Evolutionary conservation across 2,329 filamentous ascomycete genomes (phyloP), one percentile per base, ranked within the genome.

Genomic region (Grosmannia serpens): DNA sequence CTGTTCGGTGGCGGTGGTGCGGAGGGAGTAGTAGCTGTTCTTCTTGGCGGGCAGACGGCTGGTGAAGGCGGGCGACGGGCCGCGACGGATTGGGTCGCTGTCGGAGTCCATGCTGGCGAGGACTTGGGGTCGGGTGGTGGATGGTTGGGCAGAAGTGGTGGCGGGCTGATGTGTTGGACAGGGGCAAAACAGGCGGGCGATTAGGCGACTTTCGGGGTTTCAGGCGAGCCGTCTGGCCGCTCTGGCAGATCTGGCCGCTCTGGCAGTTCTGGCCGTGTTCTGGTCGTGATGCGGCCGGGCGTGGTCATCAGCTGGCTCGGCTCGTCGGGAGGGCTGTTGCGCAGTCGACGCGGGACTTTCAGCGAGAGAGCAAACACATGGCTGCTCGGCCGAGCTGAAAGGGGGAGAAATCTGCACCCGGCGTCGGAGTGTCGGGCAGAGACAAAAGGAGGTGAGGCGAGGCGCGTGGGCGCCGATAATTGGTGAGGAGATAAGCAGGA

Each of bases 11-110:
- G 44, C 41, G 20, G 57, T 46, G 11, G 58, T 55, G 49, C 58
- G 58, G 24, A 59, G 51, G 7, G 62, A 60, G 33, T 58, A 58
- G 31, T 29, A 60, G 58, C 62, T 62, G 47, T 55, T 61, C 46
- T 58, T 61, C 53, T 59, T 58, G 22, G 60, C 58, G 17, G 60
- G 60, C 31, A 62, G 49, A 1, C 60, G 60, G 51, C 58, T 60
- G 4, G 56, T 1, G 26, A 55, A 56, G 26, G 53, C 44, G 26
- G 52, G 51, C 47, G 59, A 59, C 49, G 27, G 17, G 38, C 13
- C 53, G 35, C 35, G 53, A 11, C 53, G 53, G 17, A 31, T 20
- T 8, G n/a, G 38, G 17, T 55, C 53, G 26, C 15, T 5, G 24
- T 22, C 35, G 22, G 53, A 41, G 26, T 55, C 53, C 53, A 55